Conservation (phyloP, 2,329 filamentous ascomycete species). For the Trichophyton simii region DNA sequence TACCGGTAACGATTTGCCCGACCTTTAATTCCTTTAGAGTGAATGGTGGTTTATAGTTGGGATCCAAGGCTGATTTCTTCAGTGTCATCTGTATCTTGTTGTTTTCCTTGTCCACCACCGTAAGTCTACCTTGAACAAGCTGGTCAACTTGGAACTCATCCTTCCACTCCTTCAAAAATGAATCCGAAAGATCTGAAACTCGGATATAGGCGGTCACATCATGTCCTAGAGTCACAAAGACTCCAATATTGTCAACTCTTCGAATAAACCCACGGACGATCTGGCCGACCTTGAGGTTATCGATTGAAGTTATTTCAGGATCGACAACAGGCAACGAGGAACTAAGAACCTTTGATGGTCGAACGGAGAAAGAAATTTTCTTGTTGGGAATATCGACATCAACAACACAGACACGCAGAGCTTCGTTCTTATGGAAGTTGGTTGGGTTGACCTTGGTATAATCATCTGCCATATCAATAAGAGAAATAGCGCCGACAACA, state of each 20-base stretch:
- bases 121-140: constrained; percentile 76
- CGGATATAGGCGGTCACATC: constrained; percentile 71
- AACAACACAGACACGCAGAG: constrained; percentile 75
- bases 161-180: constrained; percentile 93
- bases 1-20: constrained; percentile 76
- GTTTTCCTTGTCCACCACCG: constrained; percentile 53
- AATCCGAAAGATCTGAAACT: constrained; percentile 78
- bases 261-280: constrained; percentile 85
- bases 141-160: constrained; percentile 76
- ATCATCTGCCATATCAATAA: constrained; percentile 77
- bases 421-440: constrained; percentile 67
- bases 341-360: constrained; percentile 79
- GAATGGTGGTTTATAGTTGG: constrained; percentile 61
- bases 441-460: constrained; percentile 67
- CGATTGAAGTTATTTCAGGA: constrained; percentile 57
- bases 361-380: constrained; percentile 64
- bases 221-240: constrained; percentile 75
- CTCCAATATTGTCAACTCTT: constrained; percentile 73
- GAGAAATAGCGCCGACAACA: constrained; percentile 65
- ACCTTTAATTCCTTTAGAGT: constrained; percentile 63
- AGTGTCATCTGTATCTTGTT: constrained; percentile 74
- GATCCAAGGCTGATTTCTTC: constrained; percentile 71
- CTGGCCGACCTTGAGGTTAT: constrained; percentile 64
- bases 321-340: constrained; percentile 72
- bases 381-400: constrained; percentile 75